Conservation (phyloP, 768 basidiomycete species). For the Pleurotus ostreatus region DNA sequence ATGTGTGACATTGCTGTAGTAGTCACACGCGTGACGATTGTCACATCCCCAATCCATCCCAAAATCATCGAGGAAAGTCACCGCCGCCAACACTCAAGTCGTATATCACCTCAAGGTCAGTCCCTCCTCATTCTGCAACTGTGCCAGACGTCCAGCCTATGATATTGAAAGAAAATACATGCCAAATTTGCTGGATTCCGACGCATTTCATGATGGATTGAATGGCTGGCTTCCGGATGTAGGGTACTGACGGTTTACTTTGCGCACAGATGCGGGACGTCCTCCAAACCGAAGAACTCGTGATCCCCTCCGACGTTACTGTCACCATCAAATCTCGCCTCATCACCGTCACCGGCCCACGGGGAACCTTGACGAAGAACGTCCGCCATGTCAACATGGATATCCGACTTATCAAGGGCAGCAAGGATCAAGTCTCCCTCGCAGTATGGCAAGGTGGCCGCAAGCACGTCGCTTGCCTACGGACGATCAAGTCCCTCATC, state of each 20-base stretch:
- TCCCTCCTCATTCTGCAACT: constrained; percentile 11
- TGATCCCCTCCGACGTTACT: constrained; percentile 80
- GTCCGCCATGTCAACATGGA: constrained; percentile 95
- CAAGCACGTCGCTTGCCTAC: constrained; percentile 97
- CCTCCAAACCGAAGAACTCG: constrained; percentile 90
- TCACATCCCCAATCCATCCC: neutral
- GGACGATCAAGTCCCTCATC: constrained; percentile 93
- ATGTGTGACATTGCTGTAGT: neutral
- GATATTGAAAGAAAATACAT: constrained; percentile 12
- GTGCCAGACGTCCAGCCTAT: constrained; percentile 13
- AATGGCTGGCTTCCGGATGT: constrained; percentile 28
- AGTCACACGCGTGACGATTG: neutral
- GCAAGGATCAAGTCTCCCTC: constrained; percentile 77
- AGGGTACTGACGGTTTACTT: constrained; percentile 23
- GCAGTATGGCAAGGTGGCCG: constrained; percentile 98
- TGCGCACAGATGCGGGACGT: constrained; percentile 81
- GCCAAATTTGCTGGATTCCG: constrained; percentile 19
- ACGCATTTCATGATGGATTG: constrained; percentile 30
- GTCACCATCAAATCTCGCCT: constrained; percentile 88
- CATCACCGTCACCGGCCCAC: constrained; percentile 88
- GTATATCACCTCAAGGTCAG: constrained; percentile 36
- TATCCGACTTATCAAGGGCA: constrained; percentile 77
- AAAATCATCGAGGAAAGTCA: constrained; percentile 7
- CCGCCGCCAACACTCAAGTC: constrained; percentile 6
- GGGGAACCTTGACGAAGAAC: constrained; percentile 89